phyloP scores from a whole-genome alignment of 116 monocot genomes.

The Zostera marina region DNA sequence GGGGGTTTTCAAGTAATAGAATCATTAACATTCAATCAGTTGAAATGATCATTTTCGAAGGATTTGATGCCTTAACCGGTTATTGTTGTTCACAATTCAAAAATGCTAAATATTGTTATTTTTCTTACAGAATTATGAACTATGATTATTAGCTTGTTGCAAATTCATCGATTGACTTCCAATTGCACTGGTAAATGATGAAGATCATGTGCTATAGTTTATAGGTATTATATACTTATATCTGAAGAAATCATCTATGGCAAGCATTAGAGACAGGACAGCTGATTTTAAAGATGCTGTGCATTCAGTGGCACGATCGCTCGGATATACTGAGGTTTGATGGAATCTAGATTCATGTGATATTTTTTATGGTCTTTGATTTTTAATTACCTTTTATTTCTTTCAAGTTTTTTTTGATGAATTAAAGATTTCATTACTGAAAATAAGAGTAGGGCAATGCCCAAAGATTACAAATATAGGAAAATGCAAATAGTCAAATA shows the following conservation, averaged over 20 bases:
- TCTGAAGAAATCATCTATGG: slow-evolving; percentile 15
- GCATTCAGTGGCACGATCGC: slow-evolving; percentile 34
- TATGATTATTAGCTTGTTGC: background rate
- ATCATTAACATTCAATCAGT: no score
- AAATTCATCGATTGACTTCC: background rate
- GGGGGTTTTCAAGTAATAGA: no score
- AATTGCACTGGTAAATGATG: background rate
- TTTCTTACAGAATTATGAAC: no score
- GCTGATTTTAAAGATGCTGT: slow-evolving; percentile 76
- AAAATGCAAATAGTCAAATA: no score
- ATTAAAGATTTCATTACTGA: no score
- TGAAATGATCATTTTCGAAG: no score
- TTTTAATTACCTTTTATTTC: background rate
- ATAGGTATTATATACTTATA: no score
- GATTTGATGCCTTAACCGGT: no score
- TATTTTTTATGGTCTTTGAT: background rate
- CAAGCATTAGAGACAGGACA: slow-evolving; percentile 49
- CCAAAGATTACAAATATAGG: no score
- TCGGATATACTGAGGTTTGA: slow-evolving; percentile 57
- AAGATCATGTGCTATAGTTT: background rate
- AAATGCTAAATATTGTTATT: no score
- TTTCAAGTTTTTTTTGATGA: background rate
- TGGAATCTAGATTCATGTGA: background rate
- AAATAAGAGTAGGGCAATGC: no score
- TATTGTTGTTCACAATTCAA: no score